Evolutionary conservation across 2,329 filamentous ascomycete genomes (phyloP).

Genomic region (Aspergillus latus): DNA sequence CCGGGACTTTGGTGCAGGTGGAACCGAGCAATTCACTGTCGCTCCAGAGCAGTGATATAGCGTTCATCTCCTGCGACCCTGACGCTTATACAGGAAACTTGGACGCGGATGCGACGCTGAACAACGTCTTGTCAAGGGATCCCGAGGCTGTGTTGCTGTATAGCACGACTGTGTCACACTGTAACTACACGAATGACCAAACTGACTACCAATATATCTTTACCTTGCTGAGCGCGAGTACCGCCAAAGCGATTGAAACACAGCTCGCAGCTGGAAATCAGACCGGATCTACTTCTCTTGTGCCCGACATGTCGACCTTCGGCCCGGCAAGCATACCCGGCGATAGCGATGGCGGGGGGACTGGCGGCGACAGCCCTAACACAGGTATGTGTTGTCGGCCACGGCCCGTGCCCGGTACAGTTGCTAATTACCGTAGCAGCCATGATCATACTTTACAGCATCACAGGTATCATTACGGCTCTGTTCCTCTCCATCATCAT

Average conservation of each 20-base stretch:
- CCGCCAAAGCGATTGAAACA: constrained; percentile 17
- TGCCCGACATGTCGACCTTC: constrained; percentile 35
- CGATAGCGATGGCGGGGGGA: constrained; percentile 3
- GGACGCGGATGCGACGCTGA: constrained; percentile 35
- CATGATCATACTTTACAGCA: constrained; percentile 96
- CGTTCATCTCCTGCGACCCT: constrained; percentile 44
- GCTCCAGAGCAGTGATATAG: constrained; percentile 33
- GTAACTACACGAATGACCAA: constrained; percentile 33
- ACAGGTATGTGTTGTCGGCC: constrained; percentile 26
- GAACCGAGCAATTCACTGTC: constrained; percentile 30
- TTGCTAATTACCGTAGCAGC: constrained; percentile 62
- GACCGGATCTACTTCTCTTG: constrained; percentile 29
- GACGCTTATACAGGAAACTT: constrained; percentile 41
- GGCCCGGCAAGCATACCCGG: not conserved
- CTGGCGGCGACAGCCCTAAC: constrained; percentile 29
- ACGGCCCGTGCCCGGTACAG: not conserved
- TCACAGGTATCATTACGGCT: constrained; percentile 88
- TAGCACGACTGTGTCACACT: constrained; percentile 39
- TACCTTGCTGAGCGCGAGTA: constrained; percentile 30
- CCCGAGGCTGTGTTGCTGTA: constrained; percentile 42
- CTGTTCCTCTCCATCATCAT: constrained; percentile 87
- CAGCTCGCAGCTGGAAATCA: constrained; percentile 24
- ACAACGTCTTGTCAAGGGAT: constrained; percentile 30
- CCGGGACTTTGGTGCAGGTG: constrained; percentile 31
- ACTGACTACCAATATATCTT: constrained; percentile 35